A percentile compares a stretch with the other conserved stretches of the same genome.
Conservation (phyloP, 2,329 filamentous ascomycete species). For the Aspergillus piperis region DNA sequence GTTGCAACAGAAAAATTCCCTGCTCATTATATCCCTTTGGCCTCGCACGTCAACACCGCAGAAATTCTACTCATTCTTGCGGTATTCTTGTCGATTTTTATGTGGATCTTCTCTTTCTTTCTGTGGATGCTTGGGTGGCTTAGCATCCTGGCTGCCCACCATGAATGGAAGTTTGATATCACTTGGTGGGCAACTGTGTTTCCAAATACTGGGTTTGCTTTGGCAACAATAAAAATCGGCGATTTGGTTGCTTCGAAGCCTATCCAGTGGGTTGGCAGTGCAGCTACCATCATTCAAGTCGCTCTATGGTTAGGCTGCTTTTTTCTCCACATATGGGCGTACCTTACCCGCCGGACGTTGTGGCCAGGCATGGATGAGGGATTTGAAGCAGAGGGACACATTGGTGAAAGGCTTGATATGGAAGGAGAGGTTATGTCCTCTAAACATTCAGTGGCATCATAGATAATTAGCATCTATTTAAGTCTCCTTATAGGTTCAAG, state of each 20-base stretch:
- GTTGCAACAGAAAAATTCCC: neutral
- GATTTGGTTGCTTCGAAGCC: neutral
- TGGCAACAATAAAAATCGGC: neutral
- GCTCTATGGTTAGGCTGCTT: neutral
- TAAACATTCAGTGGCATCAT: neutral
- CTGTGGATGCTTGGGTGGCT: neutral
- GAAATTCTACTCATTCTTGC: neutral
- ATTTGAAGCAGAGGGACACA: neutral
- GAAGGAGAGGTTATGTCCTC: neutral
- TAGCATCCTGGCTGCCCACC: neutral
- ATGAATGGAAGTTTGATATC: neutral
- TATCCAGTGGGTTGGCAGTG: neutral
- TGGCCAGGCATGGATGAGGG: slow-evolving; percentile 4
- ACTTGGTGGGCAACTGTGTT: neutral
- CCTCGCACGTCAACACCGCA: neutral
- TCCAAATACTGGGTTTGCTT: neutral
- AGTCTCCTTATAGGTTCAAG: too few relatives aligned
- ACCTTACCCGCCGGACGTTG: neutral
- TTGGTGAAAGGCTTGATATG: neutral
- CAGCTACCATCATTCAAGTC: neutral
- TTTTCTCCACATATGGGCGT: neutral
- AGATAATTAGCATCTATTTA: too few relatives aligned
- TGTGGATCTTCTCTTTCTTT: neutral
- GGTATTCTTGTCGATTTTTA: neutral
- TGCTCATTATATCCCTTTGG: neutral